A percentile compares a stretch with the other conserved stretches of the same genome.
Conservation (phyloP, 192 early-diverging fungal species). For the Backusella circina region DNA sequence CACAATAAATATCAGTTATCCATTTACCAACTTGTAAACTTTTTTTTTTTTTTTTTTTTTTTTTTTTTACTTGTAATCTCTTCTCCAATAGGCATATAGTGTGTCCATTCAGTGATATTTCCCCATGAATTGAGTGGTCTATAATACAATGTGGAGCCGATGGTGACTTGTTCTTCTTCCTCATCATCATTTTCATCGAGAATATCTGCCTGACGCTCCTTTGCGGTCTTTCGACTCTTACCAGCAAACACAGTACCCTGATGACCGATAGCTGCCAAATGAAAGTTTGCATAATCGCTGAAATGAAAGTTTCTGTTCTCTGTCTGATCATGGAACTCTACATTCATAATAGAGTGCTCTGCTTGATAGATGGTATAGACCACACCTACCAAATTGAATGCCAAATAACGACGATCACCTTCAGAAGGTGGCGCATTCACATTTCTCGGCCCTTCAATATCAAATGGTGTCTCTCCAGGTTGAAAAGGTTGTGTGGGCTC, state of each 20-base stretch:
- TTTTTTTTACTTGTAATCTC: conserved; percentile 48
- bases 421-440: background rate
- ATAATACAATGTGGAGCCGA: conserved; percentile 67
- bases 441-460: background rate
- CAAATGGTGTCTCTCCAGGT: conserved; percentile 72
- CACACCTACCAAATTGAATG: conserved; percentile 83
- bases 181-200: background rate
- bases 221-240: conserved; percentile 17
- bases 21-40: too few species aligned
- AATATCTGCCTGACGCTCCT: background rate
- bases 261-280: conserved; percentile 70
- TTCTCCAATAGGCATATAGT: conserved; percentile 64
- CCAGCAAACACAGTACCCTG: conserved; percentile 76
- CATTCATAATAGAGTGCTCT: conserved; percentile 72
- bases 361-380: conserved; percentile 71
- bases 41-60: too few species aligned
- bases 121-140: conserved; percentile 70
- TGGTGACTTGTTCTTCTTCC: background rate
- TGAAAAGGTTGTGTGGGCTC: conserved; percentile 55
- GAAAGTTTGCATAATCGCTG: conserved; percentile 72
- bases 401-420: conserved; percentile 60
- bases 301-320: conserved; percentile 77
- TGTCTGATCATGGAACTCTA: conserved; percentile 88
- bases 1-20: too few species aligned
- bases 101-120: conserved; percentile 73